A percentile compares a stretch with the other conserved stretches of the same genome.
These are phyloP conservation scores for Tulasnella sp. DNA, from an alignment of 768 basidiomycete species.

Conservation along the genomic window DNA sequence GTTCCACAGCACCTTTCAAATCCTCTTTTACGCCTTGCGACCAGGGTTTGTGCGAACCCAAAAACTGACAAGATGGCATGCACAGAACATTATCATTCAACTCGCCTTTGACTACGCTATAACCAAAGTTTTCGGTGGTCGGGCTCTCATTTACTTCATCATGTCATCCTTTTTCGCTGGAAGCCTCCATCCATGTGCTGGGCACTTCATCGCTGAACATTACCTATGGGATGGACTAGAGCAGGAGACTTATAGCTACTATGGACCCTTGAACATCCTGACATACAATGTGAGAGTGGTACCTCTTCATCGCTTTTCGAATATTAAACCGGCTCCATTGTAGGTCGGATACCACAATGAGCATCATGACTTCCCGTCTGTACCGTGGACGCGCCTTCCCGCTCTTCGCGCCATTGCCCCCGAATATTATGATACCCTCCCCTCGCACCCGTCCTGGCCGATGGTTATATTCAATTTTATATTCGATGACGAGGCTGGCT, in stretches of 20 bases:
- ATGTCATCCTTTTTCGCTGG: constrained; percentile 94
- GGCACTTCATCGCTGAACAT: constrained; percentile 97
- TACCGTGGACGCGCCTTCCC: constrained; percentile 91
- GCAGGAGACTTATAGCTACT: constrained; percentile 97
- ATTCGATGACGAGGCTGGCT: constrained; percentile 75
- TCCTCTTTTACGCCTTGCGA: constrained; percentile 93
- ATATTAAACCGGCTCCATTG: no score
- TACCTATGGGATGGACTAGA: constrained; percentile 86
- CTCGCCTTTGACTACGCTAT: constrained; percentile 63
- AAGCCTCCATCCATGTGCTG: constrained; percentile 88
- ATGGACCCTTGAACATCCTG: constrained; percentile 78
- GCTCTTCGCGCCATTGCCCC: constrained; percentile 71
- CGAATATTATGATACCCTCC: constrained; percentile 84
- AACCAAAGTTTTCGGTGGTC: constrained; percentile 36
- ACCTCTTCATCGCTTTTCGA: not conserved
- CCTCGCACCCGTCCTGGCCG: constrained; percentile 85
- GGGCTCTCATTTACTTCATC: constrained; percentile 62
- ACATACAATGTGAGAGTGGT: constrained; percentile 74
- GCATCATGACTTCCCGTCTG: constrained; percentile 96
- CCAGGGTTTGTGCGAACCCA: constrained; percentile 88
- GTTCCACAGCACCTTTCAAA: constrained; percentile 76
- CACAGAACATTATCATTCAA: constrained; percentile 61
- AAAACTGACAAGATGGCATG: constrained; percentile 71
- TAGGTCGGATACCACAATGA: constrained; percentile 99
- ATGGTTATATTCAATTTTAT: constrained; percentile 95